A percentile compares a stretch with the other conserved stretches of the same genome.
Conservation (phyloP, 2,329 filamentous ascomycete species). For the Colletotrichum gigasporum region DNA sequence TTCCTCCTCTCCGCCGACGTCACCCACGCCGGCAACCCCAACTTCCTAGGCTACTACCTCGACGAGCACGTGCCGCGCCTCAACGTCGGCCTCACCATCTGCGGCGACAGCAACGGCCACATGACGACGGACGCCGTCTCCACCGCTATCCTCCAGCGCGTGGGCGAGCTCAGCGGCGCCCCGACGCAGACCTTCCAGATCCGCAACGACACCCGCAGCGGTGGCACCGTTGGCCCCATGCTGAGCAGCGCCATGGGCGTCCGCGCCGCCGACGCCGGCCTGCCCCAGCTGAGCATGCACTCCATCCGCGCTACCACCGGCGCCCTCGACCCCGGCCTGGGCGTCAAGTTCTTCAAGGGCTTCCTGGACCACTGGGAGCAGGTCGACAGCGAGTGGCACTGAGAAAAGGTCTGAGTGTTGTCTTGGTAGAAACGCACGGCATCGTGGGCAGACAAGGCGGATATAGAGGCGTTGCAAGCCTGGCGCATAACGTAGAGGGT, state of each 20-base stretch:
- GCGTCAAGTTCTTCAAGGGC: constrained; percentile 87
- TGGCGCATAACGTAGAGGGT: constrained; percentile 2
- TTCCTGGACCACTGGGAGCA: constrained; percentile 89
- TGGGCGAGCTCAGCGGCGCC: constrained; percentile 78
- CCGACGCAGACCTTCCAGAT: constrained; percentile 93
- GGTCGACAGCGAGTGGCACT: constrained; percentile 82
- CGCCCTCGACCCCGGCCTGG: constrained; percentile 84
- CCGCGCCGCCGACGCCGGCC: constrained; percentile 84
- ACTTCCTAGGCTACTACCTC: constrained; percentile 87
- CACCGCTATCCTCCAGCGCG: constrained; percentile 79
- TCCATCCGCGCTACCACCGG: constrained; percentile 90
- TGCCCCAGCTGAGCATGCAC: constrained; percentile 95
- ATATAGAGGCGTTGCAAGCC: background rate
- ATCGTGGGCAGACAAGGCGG: background rate
- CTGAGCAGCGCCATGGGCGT: constrained; percentile 84
- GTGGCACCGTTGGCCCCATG: constrained; percentile 96
- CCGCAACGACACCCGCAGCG: constrained; percentile 87
- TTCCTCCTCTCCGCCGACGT: constrained; percentile 95
- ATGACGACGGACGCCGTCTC: constrained; percentile 95
- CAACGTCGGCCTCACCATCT: constrained; percentile 86
- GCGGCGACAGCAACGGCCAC: constrained; percentile 88
- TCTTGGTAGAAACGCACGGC: background rate
- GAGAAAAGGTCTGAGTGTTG: too few species aligned
- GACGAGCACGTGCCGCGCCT: constrained; percentile 86
- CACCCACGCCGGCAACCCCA: constrained; percentile 92